Evolutionary conservation across 2,329 filamentous ascomycete genomes (phyloP).

Genomic region (Pseudogymnoascus sp.): DNA sequence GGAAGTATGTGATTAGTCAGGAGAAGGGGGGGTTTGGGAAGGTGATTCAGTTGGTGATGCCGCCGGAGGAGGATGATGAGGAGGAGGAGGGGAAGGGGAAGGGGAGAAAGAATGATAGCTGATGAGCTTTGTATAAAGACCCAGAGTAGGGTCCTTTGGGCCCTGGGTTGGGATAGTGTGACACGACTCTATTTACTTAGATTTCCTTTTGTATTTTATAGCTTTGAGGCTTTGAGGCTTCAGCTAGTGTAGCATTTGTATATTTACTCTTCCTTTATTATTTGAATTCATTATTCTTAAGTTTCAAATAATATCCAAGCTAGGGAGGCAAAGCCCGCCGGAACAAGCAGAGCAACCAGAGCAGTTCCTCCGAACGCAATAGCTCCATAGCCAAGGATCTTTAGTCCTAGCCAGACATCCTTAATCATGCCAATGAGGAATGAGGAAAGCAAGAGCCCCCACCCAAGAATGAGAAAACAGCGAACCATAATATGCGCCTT

Average conservation of each 20-base stretch:
- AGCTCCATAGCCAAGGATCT: background rate
- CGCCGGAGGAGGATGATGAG: conserved; percentile 21
- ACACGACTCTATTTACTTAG: conserved; percentile 2
- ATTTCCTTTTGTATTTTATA: conserved; percentile 8
- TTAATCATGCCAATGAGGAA: background rate
- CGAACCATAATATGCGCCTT: background rate
- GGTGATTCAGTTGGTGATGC: conserved; percentile 18
- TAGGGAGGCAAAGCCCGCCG: background rate
- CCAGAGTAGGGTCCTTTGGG: background rate
- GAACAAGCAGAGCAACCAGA: background rate
- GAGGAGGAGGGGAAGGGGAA: conserved; percentile 13
- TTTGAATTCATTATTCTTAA: background rate
- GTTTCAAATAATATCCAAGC: no score
- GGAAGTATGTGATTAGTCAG: conserved; percentile 59
- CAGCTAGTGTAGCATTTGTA: conserved; percentile 6
- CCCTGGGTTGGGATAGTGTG: background rate
- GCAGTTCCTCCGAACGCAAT: background rate
- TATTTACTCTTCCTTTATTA: background rate
- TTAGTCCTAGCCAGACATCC: background rate
- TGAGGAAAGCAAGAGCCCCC: background rate
- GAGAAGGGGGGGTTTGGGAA: conserved; percentile 19
- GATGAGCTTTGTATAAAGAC: background rate
- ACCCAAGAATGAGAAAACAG: background rate
- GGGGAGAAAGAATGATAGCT: conserved; percentile 1
- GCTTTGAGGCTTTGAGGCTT: background rate